Percentiles rank a stretch among this genome's conserved stretches.
Evolutionary conservation across 768 basidiomycete genomes (phyloP).

Genomic region (Kwoniella pini): DNA sequence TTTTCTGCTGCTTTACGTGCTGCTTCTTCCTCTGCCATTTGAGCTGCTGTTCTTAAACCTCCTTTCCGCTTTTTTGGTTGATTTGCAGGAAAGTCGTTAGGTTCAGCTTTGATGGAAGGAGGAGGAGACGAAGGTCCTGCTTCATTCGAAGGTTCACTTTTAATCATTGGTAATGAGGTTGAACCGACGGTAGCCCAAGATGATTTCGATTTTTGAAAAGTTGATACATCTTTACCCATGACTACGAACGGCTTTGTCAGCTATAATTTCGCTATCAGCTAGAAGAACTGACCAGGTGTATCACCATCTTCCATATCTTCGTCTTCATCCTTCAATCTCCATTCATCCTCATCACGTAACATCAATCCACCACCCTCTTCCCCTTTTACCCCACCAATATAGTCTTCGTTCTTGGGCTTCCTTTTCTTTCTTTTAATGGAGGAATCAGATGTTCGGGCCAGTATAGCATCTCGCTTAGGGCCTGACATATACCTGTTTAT

Average conservation of each 20-base stretch:
- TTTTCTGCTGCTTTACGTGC: constrained; percentile 55
- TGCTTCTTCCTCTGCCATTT: constrained; percentile 64
- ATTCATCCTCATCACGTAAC: constrained; percentile 55
- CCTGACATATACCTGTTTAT: constrained; percentile 92
- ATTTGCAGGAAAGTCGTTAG: constrained; percentile 16
- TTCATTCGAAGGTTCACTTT: not conserved
- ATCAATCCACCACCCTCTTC: constrained; percentile 44
- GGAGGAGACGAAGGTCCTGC: constrained; percentile 18
- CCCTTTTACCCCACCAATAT: constrained; percentile 35
- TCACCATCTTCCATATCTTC: constrained; percentile 49
- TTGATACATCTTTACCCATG: constrained; percentile 41
- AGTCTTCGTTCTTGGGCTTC: constrained; percentile 60
- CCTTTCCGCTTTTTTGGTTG: constrained; percentile 58
- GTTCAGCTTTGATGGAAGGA: constrained; percentile 57
- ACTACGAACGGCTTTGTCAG: constrained; percentile 28
- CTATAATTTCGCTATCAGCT: not conserved
- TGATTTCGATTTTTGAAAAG: constrained; percentile 47
- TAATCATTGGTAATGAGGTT: constrained; percentile 28
- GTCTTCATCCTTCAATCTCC: constrained; percentile 34
- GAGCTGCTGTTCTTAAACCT: constrained; percentile 74
- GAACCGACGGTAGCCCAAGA: constrained; percentile 42
- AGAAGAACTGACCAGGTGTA: constrained; percentile 49
- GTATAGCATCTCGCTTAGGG: constrained; percentile 91
- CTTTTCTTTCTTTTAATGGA: constrained; percentile 63
- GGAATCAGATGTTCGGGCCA: constrained; percentile 63